Percentiles rank a stretch among this genome's conserved stretches.
Conservation (phyloP, 345 rosid genomes). For the rapeseed (Brassica napus) region Da-Ae NC_063437.1:8540001-8540500, state of each 20-base stretch:
- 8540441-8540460: neutral
- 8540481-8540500: conserved; percentile 4
- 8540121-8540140: no score
- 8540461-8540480: neutral
- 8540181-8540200: neutral
- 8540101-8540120: no score
- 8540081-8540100: no score
- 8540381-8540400: conserved; percentile 7
- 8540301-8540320: conserved; percentile 14
- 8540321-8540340: neutral
- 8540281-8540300: neutral
- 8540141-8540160: no score
- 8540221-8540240: neutral
- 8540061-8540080: no score
- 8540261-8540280: neutral
- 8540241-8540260: conserved; percentile 4
- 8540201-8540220: neutral
- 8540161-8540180: no score
- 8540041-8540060: no score
- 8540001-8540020: no score
- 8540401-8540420: conserved; percentile 6
- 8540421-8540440: conserved; percentile 9
- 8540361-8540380: neutral
- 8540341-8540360: conserved; percentile 3
- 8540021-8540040: no score